These are phyloP conservation scores for Rhododendron williamsianum DNA, from an alignment of 148 eudicot genomes.

Conservation along the genomic window DNA sequence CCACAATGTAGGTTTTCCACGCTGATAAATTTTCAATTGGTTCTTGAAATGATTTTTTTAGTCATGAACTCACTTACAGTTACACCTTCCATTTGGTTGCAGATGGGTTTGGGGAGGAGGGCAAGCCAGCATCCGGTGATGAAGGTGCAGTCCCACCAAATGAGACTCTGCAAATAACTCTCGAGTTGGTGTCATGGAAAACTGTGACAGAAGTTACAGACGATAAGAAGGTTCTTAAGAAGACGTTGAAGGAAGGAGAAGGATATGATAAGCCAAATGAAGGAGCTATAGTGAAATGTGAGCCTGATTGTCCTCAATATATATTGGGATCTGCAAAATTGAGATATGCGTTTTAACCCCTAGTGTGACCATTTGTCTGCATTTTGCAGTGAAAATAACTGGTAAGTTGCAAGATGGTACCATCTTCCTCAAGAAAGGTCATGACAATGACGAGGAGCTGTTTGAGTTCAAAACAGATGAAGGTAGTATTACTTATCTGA, in stretches of 20 bases:
- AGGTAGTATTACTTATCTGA: constrained; percentile 36
- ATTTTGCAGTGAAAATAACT: constrained; percentile 67
- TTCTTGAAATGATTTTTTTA: not conserved
- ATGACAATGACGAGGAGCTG: constrained; percentile 51
- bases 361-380: constrained; percentile 6
- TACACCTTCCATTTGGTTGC: constrained; percentile 10
- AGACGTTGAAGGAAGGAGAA: constrained; percentile 82
- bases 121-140: constrained; percentile 69
- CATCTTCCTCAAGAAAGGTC: constrained; percentile 67
- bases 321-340: not conserved
- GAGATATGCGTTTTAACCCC: not conserved
- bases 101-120: constrained; percentile 97
- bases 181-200: constrained; percentile 86
- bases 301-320: constrained; percentile 11
- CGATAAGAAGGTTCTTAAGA: constrained; percentile 87
- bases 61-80: not conserved
- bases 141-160: constrained; percentile 82
- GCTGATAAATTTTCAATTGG: not conserved
- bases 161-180: constrained; percentile 57
- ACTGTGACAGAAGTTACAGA: constrained; percentile 70
- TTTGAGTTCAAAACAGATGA: constrained; percentile 92
- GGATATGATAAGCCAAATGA: constrained; percentile 86
- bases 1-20: constrained; percentile 62
- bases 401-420: constrained; percentile 92
- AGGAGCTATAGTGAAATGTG: constrained; percentile 81